Percentiles rank a stretch among this genome's conserved stretches.
Conservation (phyloP, 495 filamentous ascomycete genomes). For the Daldinia childiae region DNA sequence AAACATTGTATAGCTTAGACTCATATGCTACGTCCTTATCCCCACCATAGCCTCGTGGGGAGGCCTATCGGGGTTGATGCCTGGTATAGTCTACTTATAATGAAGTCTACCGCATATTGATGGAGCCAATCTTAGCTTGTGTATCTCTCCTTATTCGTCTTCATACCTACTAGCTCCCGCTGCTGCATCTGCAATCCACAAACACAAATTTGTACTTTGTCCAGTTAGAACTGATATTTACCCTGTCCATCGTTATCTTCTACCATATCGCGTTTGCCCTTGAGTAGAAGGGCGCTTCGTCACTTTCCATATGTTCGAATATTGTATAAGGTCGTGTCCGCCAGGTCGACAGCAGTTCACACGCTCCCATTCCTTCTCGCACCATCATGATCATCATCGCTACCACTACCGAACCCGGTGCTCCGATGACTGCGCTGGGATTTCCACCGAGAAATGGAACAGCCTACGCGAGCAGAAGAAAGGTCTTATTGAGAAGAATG, state of each 20-base stretch:
- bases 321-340: slow-evolving; percentile 27
- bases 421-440: slow-evolving; percentile 42
- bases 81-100: slow-evolving; percentile 33
- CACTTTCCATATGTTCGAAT: slow-evolving; percentile 38
- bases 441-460: slow-evolving; percentile 41
- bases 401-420: slow-evolving; percentile 29
- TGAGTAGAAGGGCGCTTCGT: slow-evolving; percentile 20
- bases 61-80: slow-evolving; percentile 25
- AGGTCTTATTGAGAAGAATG: slow-evolving; percentile 16
- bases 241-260: slow-evolving; percentile 19
- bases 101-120: slow-evolving; percentile 32
- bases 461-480: slow-evolving; percentile 36
- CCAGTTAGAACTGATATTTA: slow-evolving; percentile 20
- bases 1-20: slow-evolving; percentile 25
- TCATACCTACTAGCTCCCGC: slow-evolving; percentile 35
- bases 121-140: slow-evolving; percentile 33
- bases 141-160: slow-evolving; percentile 32
- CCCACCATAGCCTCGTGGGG: slow-evolving; percentile 41
- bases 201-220: slow-evolving; percentile 14
- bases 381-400: slow-evolving; percentile 33
- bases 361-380: slow-evolving; percentile 38
- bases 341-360: slow-evolving; percentile 21
- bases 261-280: slow-evolving; percentile 18
- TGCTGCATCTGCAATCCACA: slow-evolving; percentile 36
- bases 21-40: slow-evolving; percentile 16